Percentiles rank a stretch among this genome's conserved stretches.
Evolutionary conservation across 345 rosid genomes (phyloP).

Genomic region (Melastoma malabathricum): DNA sequence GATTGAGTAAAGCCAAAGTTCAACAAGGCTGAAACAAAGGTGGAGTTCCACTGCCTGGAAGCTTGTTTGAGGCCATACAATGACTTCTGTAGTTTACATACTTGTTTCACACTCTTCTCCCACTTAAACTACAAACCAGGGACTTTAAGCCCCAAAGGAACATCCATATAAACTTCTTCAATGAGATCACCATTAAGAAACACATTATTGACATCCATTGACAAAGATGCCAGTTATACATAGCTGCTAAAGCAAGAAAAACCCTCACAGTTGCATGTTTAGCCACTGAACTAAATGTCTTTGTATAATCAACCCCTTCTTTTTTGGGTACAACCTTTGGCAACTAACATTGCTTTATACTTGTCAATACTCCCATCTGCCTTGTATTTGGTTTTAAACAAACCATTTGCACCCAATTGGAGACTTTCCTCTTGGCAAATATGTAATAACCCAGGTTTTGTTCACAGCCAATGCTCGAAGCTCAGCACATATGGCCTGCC

Average conservation of each 20-base stretch:
- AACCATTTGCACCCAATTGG: slow-evolving; percentile 2
- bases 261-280: neutral
- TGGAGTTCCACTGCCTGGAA: neutral
- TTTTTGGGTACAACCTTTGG: neutral
- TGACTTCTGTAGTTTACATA: neutral
- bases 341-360: neutral
- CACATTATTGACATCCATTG: neutral
- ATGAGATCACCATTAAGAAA: neutral
- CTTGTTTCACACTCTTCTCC: no score
- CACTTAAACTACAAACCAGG: neutral
- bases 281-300: neutral
- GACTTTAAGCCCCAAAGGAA: neutral
- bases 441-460: neutral
- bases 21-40: neutral
- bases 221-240: neutral
- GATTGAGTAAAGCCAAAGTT: neutral
- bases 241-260: neutral
- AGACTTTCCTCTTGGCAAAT: neutral
- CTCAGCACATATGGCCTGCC: neutral
- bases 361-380: neutral
- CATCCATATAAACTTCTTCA: neutral
- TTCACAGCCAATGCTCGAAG: neutral
- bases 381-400: neutral
- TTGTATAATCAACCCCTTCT: neutral
- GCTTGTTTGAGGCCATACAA: neutral